phyloP scores from a whole-genome alignment of 2,329 filamentous ascomycete genomes.

The Corinectria fuckeliana region DNA sequence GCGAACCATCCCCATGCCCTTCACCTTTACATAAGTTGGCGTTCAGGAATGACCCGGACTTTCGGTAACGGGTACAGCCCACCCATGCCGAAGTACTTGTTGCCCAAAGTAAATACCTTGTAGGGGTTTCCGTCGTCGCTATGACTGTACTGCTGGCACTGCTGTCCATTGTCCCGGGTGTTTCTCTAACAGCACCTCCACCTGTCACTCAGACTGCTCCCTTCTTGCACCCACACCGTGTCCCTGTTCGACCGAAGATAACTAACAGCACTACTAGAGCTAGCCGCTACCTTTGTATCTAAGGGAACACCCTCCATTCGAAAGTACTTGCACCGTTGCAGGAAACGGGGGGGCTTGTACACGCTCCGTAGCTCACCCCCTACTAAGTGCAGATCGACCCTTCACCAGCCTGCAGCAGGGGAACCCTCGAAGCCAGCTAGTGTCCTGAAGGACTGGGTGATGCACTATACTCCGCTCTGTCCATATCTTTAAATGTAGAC shows the following conservation, averaged over 20 bases:
- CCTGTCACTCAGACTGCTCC: not conserved
- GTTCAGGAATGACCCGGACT: not conserved
- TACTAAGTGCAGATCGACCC: conserved; percentile 1
- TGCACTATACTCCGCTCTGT: not conserved
- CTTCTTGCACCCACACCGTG: not conserved
- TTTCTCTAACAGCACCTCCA: conserved; percentile 8
- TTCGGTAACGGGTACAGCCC: not conserved
- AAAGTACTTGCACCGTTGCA: not conserved
- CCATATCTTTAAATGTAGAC: not conserved
- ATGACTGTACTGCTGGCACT: not conserved
- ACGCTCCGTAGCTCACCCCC: conserved; percentile 1
- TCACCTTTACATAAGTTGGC: not conserved
- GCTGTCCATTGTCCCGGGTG: not conserved
- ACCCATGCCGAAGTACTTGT: too few species aligned
- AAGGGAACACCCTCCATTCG: too few species aligned
- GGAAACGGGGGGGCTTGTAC: conserved; percentile 2
- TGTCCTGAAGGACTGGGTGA: not conserved
- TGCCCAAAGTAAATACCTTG: not conserved
- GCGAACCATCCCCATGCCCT: not conserved
- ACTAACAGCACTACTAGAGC: too few species aligned
- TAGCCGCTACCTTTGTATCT: not conserved
- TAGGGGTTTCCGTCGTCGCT: not conserved
- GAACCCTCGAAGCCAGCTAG: not conserved
- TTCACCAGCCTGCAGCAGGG: not conserved
- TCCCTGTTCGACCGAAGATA: not conserved